Evolutionary conservation across 306 rosid genomes (phyloP).

Genomic region (Psophocarpus tetragonolobus): DNA sequence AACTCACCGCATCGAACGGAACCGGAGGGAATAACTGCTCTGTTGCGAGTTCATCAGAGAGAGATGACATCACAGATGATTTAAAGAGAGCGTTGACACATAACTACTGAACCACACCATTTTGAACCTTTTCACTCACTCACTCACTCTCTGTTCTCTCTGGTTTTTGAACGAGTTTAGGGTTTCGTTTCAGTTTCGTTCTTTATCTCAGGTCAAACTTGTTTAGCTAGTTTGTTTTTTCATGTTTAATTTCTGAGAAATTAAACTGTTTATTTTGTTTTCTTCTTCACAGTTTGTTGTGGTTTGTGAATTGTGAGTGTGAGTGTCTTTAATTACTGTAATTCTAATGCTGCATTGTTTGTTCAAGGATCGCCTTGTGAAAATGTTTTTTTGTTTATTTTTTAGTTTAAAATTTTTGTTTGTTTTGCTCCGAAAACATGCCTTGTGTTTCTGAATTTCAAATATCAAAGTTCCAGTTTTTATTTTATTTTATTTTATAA

Average conservation of each 20-base stretch:
- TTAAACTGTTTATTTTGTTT: not conserved
- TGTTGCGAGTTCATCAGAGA: not conserved
- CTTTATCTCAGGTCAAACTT: not conserved
- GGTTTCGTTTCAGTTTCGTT: not conserved
- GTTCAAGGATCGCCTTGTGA: not conserved
- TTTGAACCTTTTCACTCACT: not conserved
- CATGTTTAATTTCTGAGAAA: not conserved
- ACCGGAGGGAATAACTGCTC: not conserved
- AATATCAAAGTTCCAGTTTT: not conserved
- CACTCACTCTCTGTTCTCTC: not conserved
- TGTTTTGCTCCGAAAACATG: not conserved
- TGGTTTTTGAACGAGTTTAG: not conserved
- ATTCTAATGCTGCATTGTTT: slow-evolving; percentile 16
- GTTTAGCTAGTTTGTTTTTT: not conserved
- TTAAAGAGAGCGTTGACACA: not conserved
- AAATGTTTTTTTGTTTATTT: too few species aligned
- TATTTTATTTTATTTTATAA: not conserved
- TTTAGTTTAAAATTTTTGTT: not conserved
- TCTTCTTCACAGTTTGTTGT: not conserved
- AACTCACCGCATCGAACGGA: not conserved
- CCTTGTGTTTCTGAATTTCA: not conserved
- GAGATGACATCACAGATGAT: not conserved
- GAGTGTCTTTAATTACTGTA: too few species aligned
- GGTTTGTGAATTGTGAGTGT: not conserved
- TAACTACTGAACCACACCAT: not conserved